A percentile compares a stretch with the other conserved stretches of the same genome.
phyloP scores from a whole-genome alignment of 2,329 filamentous ascomycete genomes.

The Penicillium sumatraense region DNA sequence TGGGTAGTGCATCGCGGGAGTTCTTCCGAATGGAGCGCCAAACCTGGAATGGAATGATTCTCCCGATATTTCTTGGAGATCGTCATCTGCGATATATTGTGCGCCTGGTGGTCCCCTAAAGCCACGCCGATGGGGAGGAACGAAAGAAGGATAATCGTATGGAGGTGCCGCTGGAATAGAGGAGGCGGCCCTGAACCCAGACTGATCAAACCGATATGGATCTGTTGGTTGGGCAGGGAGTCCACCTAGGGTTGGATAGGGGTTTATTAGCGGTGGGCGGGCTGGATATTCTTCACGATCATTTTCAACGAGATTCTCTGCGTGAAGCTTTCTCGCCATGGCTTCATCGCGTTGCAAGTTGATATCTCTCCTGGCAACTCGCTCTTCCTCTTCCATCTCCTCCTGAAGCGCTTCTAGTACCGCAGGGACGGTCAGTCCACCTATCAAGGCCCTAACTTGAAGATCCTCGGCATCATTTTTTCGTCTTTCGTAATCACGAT shows the following conservation, averaged over 20 bases:
- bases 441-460: background rate
- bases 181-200: background rate
- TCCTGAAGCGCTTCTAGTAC: constrained; percentile 1
- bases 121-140: no score
- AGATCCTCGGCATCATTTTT: constrained; percentile 9
- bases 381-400: constrained; percentile 7
- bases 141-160: background rate
- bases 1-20: background rate
- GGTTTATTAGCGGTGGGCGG: background rate
- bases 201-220: background rate
- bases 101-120: no score
- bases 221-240: background rate
- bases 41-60: constrained; percentile 13
- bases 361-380: background rate
- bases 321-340: constrained; percentile 43
- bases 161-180: background rate
- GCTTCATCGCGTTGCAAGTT: constrained; percentile 38
- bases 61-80: constrained; percentile 6
- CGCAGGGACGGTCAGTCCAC: background rate
- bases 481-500: constrained; percentile 6
- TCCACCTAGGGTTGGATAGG: background rate
- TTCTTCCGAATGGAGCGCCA: background rate
- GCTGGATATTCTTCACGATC: background rate
- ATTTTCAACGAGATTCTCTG: constrained; percentile 18
- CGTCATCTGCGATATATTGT: no score